Evolutionary conservation across 345 rosid genomes (phyloP).

Genomic region (Aquilaria yunnanensis): DNA sequence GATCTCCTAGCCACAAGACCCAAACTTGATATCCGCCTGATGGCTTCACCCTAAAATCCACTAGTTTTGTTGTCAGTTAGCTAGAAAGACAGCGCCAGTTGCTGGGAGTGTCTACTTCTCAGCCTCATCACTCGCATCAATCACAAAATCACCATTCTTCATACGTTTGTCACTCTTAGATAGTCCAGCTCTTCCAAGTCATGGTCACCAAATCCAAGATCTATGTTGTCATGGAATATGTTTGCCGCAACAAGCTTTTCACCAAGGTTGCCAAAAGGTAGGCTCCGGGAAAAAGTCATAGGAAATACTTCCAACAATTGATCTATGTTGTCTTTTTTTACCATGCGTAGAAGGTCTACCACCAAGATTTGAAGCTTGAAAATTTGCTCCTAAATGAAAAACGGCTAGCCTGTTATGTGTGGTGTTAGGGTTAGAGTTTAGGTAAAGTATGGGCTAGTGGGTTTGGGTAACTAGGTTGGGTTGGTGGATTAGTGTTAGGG

Average conservation of each 20-base stretch:
- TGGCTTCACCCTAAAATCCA: too few relatives aligned
- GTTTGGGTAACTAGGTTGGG: too few relatives aligned
- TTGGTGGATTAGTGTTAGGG: too few relatives aligned
- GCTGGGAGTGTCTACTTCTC: conserved; percentile 41
- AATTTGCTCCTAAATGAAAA: conserved; percentile 58
- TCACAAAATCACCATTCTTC: conserved; percentile 68
- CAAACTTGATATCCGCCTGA: too few relatives aligned
- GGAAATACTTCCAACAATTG: conserved; percentile 60
- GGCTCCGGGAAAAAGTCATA: conserved; percentile 41
- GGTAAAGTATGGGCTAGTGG: too few relatives aligned
- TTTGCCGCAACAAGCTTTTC: conserved; percentile 61
- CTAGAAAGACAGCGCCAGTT: not conserved
- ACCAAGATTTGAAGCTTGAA: conserved; percentile 75
- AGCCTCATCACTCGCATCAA: conserved; percentile 54
- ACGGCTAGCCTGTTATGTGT: too few relatives aligned
- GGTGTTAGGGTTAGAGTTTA: too few relatives aligned
- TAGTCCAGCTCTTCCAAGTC: conserved; percentile 64
- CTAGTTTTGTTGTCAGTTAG: too few relatives aligned
- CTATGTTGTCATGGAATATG: conserved; percentile 74
- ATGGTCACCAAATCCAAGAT: conserved; percentile 76
- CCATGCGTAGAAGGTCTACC: conserved; percentile 66
- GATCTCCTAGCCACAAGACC: too few relatives aligned
- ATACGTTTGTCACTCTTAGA: conserved; percentile 76
- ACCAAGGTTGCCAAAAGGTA: conserved; percentile 54
- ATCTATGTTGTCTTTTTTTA: conserved; percentile 60